phyloP scores from a whole-genome alignment of 2,329 filamentous ascomycete genomes.

The Penicillium sp. region DNA sequence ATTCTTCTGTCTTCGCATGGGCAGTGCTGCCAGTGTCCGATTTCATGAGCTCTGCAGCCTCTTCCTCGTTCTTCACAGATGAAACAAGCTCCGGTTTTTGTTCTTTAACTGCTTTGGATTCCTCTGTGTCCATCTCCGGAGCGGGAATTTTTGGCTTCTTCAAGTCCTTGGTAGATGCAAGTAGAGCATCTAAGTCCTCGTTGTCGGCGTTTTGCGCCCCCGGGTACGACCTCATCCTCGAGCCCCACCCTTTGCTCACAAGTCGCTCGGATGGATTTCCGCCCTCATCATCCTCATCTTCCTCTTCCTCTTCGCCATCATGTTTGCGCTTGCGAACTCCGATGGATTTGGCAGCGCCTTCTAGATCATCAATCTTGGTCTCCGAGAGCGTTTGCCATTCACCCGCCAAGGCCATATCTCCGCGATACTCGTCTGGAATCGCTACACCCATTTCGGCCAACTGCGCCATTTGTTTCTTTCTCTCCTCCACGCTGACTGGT shows the following conservation, averaged over 20 bases:
- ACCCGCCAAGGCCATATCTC: conserved; percentile 82
- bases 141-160: conserved; percentile 35
- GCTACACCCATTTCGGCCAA: conserved; percentile 83
- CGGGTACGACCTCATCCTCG: conserved; percentile 43
- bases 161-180: conserved; percentile 43
- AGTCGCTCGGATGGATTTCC: conserved; percentile 33
- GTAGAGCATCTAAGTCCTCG: conserved; percentile 45
- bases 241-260: conserved; percentile 48
- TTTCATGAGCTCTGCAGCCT: conserved; percentile 6
- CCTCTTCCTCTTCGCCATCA: conserved; percentile 48
- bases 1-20: conserved; percentile 33
- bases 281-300: conserved; percentile 42
- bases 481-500: conserved; percentile 62
- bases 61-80: conserved; percentile 20
- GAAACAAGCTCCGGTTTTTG: conserved; percentile 15
- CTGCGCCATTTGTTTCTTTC: conserved; percentile 83
- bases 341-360: conserved; percentile 42
- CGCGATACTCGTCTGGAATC: conserved; percentile 74
- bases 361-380: conserved; percentile 37
- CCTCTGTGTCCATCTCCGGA: conserved; percentile 13
- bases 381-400: conserved; percentile 77
- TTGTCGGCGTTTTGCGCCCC: conserved; percentile 36
- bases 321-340: conserved; percentile 50
- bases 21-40: conserved; percentile 15
- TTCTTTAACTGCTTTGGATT: not conserved